Base-by-base conservation (phyloP, 768 basidiomycete species). In the Mycena kentingensis region DNA sequence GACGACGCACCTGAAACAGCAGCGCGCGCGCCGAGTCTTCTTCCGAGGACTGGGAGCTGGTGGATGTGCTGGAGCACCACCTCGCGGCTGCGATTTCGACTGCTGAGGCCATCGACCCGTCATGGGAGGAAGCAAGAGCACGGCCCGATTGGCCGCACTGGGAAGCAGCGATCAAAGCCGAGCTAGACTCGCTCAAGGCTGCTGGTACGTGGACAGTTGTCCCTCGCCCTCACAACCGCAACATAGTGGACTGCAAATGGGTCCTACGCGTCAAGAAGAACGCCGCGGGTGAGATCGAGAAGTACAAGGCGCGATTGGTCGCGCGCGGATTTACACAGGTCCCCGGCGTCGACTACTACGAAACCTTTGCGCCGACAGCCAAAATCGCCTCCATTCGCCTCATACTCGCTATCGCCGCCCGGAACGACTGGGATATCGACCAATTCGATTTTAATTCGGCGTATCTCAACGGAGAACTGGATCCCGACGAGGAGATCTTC, bases 331-430 rank as follows among this genome's bases (percentile, higher is more conserved):
- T 0, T 80, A 56, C 51, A 64, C 1, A 60, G 61, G 0, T 68
- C 75, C 0, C 49, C 73, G 11, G 70, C 78, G 49, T 78, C 13
- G 37, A 32, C 68, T 57, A 47, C 61, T n/a, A n/a, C 35, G 67
- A 73, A 15, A 73, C 69, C 0, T 71, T 63, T 35, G 52, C 68
- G 0, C 70, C n/a, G n/a, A n/a, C n/a, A n/a, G 71, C 1, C 3
- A 58, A 54, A 10, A 55, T 63, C 13, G 56, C 51, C 0, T 64
- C 62, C 8, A 55, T 65, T 6, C 51, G 57, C 3, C 47, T 61
- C 10, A 49, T 65, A 6, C 55, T 73, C 16, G 63, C 69, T 4
- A 19, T 69, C n/a, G 69, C 71, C 1, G 69, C 70, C 0, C 12
- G 19, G 0, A 25, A 60, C 4, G 54, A 63, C 41, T 65, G 67